A percentile compares a stretch with the other conserved stretches of the same genome.
These are phyloP conservation scores for Heliamphora pulchella DNA, from an alignment of 179 eudicot species.

Conservation along the genomic window DNA sequence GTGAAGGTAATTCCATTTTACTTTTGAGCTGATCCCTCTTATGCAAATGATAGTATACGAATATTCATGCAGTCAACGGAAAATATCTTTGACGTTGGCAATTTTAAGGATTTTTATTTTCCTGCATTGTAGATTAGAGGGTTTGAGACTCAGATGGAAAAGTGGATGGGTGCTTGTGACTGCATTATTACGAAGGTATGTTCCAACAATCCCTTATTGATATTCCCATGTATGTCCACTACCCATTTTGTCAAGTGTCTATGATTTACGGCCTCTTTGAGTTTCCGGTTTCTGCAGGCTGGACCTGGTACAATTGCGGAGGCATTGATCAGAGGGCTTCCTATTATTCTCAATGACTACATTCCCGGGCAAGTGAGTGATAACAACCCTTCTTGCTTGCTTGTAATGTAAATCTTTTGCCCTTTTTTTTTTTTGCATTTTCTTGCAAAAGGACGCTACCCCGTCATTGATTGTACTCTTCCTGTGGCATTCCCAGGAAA, in stretches of 20 bases:
- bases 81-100: not conserved
- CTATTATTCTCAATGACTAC: conserved; percentile 83
- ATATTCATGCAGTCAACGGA: not conserved
- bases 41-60: not conserved
- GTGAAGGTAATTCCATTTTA: conserved; percentile 46
- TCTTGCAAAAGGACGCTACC: not conserved
- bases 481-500: conserved; percentile 44
- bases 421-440: not conserved
- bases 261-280: conserved; percentile 1
- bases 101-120: not conserved
- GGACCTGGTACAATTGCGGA: conserved; percentile 98
- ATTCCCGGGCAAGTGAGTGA: conserved; percentile 83
- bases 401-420: not conserved
- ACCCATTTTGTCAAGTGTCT: not conserved
- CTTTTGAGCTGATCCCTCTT: not conserved
- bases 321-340: conserved; percentile 86
- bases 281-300: conserved; percentile 41
- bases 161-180: conserved; percentile 95
- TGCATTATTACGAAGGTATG: conserved; percentile 83
- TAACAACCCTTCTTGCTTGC: not conserved
- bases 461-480: not conserved
- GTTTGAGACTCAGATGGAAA: conserved; percentile 78
- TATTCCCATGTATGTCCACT: not conserved
- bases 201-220: not conserved
- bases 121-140: conserved; percentile 52